Evolutionary conservation across 2,329 filamentous ascomycete species (phyloP), one percentile per base, ranked within the genome.

Genomic region (Aspergillus pseudoglaucus): DNA sequence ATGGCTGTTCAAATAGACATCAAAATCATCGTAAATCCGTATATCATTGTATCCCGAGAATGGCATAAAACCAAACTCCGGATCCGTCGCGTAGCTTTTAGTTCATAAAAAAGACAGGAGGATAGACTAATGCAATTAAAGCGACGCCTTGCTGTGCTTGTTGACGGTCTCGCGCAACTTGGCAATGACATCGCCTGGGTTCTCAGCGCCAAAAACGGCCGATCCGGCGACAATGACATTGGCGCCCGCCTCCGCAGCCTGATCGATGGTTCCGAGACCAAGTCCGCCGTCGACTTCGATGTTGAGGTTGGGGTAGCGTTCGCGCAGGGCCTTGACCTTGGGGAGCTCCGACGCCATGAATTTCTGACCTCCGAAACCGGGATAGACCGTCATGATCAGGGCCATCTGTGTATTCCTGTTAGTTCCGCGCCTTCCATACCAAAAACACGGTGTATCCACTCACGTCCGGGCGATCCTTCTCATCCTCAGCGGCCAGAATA

Each of bases 151-250:
- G n/a, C 60, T 57, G 53, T 78, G 72, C 60, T 79, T 80, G 46
- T 96, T 82, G 3, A 98, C 90, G 2, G 88, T 81, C 50, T 86
- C 81, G 56, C 90, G 80, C 62, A 98, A 73, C 68, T 87, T 76
- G n/a, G 78, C 72, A 64, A 98, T 96, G 20, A 96, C 90, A 57
- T 93, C 86, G 5, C 80, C 80, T 0, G 93, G 93, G 63, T 95
- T 88, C 63, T 89, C 79, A 15, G 93, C 91, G 32, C 90, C 90
- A 70, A 97, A 98, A 6, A 98, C 90, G 37, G 93, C 93, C 61
- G 88, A 95, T 25, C 93, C 93, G 9, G 93, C 91, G 45, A 98
- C 93, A 63, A 98, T 98, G 48, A 98, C 93, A 62, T 98, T 98
- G 47, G 93, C 93, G 30, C 93, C 93, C 0, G 93, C 93, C 51